A percentile compares a stretch with the other conserved stretches of the same genome.
phyloP scores from a whole-genome alignment of 208 protist genomes.

The Porcisia hertigi region DNA sequence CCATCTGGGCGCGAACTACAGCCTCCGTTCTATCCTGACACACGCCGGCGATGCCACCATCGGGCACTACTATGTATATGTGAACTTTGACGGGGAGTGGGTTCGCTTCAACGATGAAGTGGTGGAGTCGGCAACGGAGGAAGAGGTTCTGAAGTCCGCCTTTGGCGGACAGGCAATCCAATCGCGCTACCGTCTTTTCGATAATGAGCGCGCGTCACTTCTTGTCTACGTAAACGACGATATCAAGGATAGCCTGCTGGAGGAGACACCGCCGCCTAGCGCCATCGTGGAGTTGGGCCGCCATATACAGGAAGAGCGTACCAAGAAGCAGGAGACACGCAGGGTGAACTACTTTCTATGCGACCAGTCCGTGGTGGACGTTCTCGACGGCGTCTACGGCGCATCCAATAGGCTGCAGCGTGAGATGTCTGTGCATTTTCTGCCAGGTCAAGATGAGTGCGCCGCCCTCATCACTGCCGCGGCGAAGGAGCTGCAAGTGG shows the following conservation, averaged over 20 bases:
- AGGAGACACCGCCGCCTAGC: slow-evolving; percentile 28
- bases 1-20: slow-evolving; percentile 48
- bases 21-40: slow-evolving; percentile 81
- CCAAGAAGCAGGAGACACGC: slow-evolving; percentile 20
- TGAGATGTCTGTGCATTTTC: slow-evolving; percentile 27
- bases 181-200: slow-evolving; percentile 43
- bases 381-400: slow-evolving; percentile 44
- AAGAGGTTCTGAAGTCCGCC: slow-evolving; percentile 52
- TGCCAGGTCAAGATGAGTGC: slow-evolving; percentile 15
- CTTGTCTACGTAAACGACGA: slow-evolving; percentile 73
- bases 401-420: slow-evolving; percentile 19
- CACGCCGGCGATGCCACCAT: slow-evolving; percentile 75
- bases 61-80: slow-evolving; percentile 92
- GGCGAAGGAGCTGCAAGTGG: slow-evolving; percentile 34
- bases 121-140: slow-evolving; percentile 47
- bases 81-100: slow-evolving; percentile 66
- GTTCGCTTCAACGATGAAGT: slow-evolving; percentile 78
- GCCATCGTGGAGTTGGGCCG: slow-evolving; percentile 41
- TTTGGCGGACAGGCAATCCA: slow-evolving; percentile 56
- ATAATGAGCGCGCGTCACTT: slow-evolving; percentile 70
- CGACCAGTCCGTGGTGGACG: slow-evolving; percentile 35
- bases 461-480: slow-evolving; percentile 30
- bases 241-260: slow-evolving; percentile 30
- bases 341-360: slow-evolving; percentile 40
- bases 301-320: slow-evolving; percentile 36